Conservation (phyloP, 2,329 filamentous ascomycete species). For the Spiromastix sp. region DNA sequence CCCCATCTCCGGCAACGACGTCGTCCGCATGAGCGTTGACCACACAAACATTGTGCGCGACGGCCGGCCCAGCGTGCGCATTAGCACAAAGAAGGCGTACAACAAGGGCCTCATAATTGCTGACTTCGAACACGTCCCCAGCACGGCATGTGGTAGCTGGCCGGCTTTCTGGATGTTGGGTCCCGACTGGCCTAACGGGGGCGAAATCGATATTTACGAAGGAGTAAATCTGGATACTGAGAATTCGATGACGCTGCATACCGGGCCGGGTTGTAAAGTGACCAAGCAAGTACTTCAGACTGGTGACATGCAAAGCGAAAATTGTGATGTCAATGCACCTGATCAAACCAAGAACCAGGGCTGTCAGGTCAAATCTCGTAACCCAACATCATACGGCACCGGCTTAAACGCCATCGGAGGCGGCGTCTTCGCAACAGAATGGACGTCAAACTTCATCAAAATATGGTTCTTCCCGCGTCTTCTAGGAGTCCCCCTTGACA, state of each 20-base stretch:
- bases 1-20: constrained; percentile 15
- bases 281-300: constrained; percentile 34
- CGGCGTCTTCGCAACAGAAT: constrained; percentile 41
- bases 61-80: constrained; percentile 35
- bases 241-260: constrained; percentile 41
- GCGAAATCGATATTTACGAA: constrained; percentile 45
- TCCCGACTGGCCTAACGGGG: constrained; percentile 30
- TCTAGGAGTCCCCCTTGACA: constrained; percentile 33
- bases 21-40: constrained; percentile 38
- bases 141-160: constrained; percentile 40
- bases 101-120: constrained; percentile 37
- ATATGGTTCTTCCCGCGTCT: constrained; percentile 43
- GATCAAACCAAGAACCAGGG: constrained; percentile 30
- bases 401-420: constrained; percentile 43
- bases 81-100: constrained; percentile 34
- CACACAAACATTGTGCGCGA: constrained; percentile 25
- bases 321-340: constrained; percentile 39
- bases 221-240: constrained; percentile 37
- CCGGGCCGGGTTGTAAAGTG: constrained; percentile 34
- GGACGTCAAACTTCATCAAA: constrained; percentile 35
- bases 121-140: constrained; percentile 40
- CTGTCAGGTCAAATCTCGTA: constrained; percentile 29
- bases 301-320: constrained; percentile 37
- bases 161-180: constrained; percentile 40
- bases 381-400: constrained; percentile 37